Percentiles rank a stretch among this genome's conserved stretches.
Evolutionary conservation across 1,139 yeast genomes (phyloP).

Genomic region (Kluyveromyces sp.): DNA sequence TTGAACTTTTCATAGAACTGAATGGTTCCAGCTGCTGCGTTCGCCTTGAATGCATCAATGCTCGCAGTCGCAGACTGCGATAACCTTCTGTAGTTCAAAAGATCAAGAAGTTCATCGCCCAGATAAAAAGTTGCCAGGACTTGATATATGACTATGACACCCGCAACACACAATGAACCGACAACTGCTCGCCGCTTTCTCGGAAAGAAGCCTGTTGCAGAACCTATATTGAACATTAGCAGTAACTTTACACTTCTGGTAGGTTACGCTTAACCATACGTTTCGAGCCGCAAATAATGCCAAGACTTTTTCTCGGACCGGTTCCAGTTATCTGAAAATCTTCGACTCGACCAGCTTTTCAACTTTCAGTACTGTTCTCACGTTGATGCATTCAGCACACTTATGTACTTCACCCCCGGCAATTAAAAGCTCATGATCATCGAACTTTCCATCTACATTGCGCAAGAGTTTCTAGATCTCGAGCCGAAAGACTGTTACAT

Average conservation of each 20-base stretch:
- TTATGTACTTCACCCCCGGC: too few species aligned
- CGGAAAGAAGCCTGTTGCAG: not conserved
- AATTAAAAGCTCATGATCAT: too few species aligned
- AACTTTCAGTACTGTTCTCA: too few species aligned
- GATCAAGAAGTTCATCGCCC: not conserved
- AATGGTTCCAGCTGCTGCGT: not conserved
- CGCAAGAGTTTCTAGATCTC: too few species aligned
- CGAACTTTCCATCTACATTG: too few species aligned
- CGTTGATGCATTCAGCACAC: too few species aligned
- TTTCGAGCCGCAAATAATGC: not conserved
- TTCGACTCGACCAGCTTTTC: too few species aligned
- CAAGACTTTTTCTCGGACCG: too few species aligned
- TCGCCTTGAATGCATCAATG: conserved; percentile 1
- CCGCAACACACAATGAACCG: not conserved
- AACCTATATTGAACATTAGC: not conserved
- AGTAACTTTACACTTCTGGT: not conserved
- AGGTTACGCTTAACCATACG: not conserved
- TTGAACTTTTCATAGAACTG: conserved; percentile 12
- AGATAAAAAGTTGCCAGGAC: not conserved
- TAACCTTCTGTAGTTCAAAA: not conserved
- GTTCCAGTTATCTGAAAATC: too few species aligned
- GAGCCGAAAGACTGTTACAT: too few species aligned
- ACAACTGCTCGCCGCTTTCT: not conserved
- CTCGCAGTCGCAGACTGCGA: not conserved
- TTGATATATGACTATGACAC: not conserved